These are phyloP conservation scores for Colletotrichum tabaci DNA, from an alignment of 2,329 filamentous ascomycete genomes.

Conservation along the genomic window DNA sequence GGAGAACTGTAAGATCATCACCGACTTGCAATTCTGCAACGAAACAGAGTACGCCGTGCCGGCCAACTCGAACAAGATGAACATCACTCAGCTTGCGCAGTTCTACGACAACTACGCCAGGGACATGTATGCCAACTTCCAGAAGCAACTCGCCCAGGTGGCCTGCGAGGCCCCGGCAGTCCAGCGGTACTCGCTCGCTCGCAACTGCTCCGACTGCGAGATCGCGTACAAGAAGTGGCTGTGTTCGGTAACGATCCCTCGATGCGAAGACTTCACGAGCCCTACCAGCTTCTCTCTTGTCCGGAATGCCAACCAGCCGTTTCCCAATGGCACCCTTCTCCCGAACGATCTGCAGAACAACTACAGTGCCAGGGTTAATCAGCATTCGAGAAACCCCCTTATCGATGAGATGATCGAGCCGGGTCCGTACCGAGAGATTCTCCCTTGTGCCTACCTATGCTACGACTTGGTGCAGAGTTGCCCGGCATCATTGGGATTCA, in stretches of 20 bases:
- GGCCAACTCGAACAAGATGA: constrained; percentile 76
- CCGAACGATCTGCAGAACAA: constrained; percentile 53
- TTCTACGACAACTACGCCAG: constrained; percentile 86
- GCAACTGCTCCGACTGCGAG: constrained; percentile 82
- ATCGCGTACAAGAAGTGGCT: constrained; percentile 93
- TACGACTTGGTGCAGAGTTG: constrained; percentile 89
- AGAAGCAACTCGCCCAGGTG: constrained; percentile 85
- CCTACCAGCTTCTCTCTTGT: constrained; percentile 59
- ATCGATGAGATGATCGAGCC: constrained; percentile 83
- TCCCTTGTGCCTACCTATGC: constrained; percentile 91
- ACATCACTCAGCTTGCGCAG: constrained; percentile 71
- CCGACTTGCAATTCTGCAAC: constrained; percentile 89
- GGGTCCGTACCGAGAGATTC: constrained; percentile 93
- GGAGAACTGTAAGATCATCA: constrained; percentile 87
- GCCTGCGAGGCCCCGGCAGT: constrained; percentile 84
- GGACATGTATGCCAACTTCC: constrained; percentile 81
- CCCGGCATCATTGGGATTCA: constrained; percentile 81
- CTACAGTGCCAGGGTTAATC: constrained; percentile 57
- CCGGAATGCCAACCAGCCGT: constrained; percentile 80
- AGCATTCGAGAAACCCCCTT: constrained; percentile 75
- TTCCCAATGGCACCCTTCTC: constrained; percentile 77
- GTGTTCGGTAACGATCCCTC: constrained; percentile 92
- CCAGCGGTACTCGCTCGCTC: constrained; percentile 85
- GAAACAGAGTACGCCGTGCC: constrained; percentile 94
- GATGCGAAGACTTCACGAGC: constrained; percentile 88